Conservation (phyloP, 176 grass and related monocot genomes). For the Oryza nivara region DNA sequence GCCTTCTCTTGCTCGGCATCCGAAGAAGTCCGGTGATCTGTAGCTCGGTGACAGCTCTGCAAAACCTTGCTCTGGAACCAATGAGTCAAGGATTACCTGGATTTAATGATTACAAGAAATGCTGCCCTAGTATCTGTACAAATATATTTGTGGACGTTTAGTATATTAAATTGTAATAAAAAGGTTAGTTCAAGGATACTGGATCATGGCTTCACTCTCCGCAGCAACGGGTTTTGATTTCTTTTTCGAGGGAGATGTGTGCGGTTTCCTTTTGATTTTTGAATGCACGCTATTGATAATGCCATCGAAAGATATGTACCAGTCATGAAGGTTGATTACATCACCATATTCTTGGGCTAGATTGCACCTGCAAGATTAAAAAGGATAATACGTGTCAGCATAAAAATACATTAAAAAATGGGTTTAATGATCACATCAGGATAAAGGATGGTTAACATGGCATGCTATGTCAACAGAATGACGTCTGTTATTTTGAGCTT, state of each 20-base stretch:
- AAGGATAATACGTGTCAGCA: conserved; percentile 19
- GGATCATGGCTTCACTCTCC: conserved; percentile 65
- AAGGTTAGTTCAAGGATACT: conserved; percentile 65
- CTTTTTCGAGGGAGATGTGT: conserved; percentile 62
- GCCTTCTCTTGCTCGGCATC: conserved; percentile 90
- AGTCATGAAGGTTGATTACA: conserved; percentile 90
- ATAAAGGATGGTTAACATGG: conserved; percentile 9
- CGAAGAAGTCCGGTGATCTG: conserved; percentile 76
- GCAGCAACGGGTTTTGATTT: conserved; percentile 54
- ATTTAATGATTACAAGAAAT: background rate
- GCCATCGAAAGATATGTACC: conserved; percentile 78
- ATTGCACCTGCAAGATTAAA: conserved; percentile 64
- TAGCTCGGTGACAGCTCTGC: conserved; percentile 79
- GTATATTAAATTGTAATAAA: background rate
- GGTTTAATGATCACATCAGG: background rate
- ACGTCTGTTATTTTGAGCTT: conserved; percentile 16
- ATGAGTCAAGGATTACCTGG: conserved; percentile 42
- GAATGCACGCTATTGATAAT: conserved; percentile 45
- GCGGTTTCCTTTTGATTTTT: conserved; percentile 51
- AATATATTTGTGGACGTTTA: conserved; percentile 15
- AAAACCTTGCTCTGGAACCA: conserved; percentile 82
- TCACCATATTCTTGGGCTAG: conserved; percentile 94
- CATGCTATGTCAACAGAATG: background rate
- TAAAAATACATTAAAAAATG: background rate
- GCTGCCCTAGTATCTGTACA: background rate